Conservation (phyloP, 805 yeast species). For the Metschnikowia similis region DNA sequence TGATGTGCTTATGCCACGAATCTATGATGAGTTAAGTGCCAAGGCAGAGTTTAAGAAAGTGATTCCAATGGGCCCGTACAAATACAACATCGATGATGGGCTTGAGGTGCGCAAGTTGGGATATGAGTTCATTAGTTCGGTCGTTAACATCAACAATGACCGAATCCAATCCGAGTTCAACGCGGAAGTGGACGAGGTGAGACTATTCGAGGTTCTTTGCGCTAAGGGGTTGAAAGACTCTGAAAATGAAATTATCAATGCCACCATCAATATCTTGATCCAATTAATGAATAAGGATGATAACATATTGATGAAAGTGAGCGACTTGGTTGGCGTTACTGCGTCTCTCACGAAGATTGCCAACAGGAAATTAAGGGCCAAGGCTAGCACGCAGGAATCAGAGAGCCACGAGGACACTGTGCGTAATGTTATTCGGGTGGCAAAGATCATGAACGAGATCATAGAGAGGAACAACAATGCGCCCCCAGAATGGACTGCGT, state of each 20-base stretch:
- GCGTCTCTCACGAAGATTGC: slow-evolving; percentile 33
- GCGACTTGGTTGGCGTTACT: slow-evolving; percentile 28
- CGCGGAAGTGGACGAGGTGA: slow-evolving; percentile 24
- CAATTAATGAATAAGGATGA: slow-evolving; percentile 26
- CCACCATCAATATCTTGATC: slow-evolving; percentile 41
- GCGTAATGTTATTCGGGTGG: slow-evolving; percentile 28
- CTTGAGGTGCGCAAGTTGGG: slow-evolving; percentile 67
- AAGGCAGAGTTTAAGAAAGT: slow-evolving; percentile 55
- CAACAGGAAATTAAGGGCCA: slow-evolving; percentile 49
- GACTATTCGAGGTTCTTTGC: slow-evolving; percentile 41
- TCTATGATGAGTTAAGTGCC: slow-evolving; percentile 52
- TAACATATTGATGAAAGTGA: slow-evolving; percentile 26
- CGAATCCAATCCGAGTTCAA: slow-evolving; percentile 6
- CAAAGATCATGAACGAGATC: slow-evolving; percentile 19
- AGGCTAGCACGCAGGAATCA: slow-evolving; percentile 63
- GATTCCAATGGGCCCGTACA: slow-evolving; percentile 84
- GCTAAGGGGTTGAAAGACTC: slow-evolving; percentile 54
- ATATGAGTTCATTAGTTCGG: slow-evolving; percentile 63
- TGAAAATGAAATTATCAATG: slow-evolving; percentile 53
- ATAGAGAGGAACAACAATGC: slow-evolving; percentile 8
- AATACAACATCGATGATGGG: slow-evolving; percentile 76
- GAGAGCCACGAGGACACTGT: slow-evolving; percentile 51
- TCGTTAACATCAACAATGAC: slow-evolving; percentile 30
- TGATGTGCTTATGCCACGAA: slow-evolving; percentile 41
- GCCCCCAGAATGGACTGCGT: slow-evolving; percentile 14